phyloP scores from a whole-genome alignment of 352 stramenopile species.

The Phytophthora colocasiae region DNA sequence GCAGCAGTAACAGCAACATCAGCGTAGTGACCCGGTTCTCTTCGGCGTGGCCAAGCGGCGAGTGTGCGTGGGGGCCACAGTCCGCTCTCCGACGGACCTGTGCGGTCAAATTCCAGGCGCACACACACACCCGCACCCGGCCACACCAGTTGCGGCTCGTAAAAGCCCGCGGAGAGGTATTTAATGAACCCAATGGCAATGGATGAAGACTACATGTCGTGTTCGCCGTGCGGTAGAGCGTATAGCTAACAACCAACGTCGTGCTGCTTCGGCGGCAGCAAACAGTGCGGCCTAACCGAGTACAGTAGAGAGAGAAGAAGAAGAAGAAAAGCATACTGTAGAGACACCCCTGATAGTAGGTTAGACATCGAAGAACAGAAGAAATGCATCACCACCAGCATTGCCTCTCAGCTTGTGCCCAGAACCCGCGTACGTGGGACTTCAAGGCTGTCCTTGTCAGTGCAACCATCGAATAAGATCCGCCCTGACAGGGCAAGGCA shows the following conservation, averaged over 20 bases:
- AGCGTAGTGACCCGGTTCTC: slow-evolving; percentile 36
- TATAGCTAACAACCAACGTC: slow-evolving; percentile 21
- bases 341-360: slow-evolving; percentile 10
- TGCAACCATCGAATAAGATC: slow-evolving; percentile 18
- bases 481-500: background rate
- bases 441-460: slow-evolving; percentile 21
- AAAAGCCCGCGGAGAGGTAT: slow-evolving; percentile 40
- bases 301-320: slow-evolving; percentile 18
- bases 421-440: slow-evolving; percentile 13
- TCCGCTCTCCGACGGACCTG: slow-evolving; percentile 4
- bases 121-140: background rate
- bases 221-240: slow-evolving; percentile 30
- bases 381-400: slow-evolving; percentile 15
- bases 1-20: slow-evolving; percentile 28
- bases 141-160: slow-evolving; percentile 25
- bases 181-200: slow-evolving; percentile 47
- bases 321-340: slow-evolving; percentile 13
- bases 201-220: slow-evolving; percentile 41
- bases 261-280: slow-evolving; percentile 1
- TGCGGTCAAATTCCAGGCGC: slow-evolving; percentile 2
- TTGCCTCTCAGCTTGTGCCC: slow-evolving; percentile 17
- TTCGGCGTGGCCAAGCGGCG: slow-evolving; percentile 22
- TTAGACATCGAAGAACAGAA: slow-evolving; percentile 35
- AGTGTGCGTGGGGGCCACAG: slow-evolving; percentile 1
- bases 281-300: slow-evolving; percentile 13